Percentiles rank a stretch among this genome's conserved stretches.
Conservation (phyloP, 768 basidiomycete genomes). For the Boletus reticuloceps region DNA sequence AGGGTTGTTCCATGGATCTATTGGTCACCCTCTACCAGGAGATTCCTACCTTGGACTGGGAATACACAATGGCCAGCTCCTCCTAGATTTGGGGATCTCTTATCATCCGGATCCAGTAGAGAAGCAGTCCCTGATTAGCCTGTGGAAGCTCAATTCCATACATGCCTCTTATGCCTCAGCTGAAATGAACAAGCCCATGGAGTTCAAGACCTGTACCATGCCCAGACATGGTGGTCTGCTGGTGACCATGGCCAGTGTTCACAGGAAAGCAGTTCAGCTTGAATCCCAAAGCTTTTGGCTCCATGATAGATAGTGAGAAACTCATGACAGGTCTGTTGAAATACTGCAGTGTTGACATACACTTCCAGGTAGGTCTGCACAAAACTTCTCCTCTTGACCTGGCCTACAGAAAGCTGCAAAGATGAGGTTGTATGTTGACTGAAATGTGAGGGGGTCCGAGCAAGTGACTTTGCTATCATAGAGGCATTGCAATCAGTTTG, state of each 20-base stretch:
- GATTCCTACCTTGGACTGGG: conserved; percentile 12
- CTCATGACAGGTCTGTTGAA: conserved; percentile 2
- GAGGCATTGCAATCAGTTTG: too few species aligned
- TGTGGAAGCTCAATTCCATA: conserved; percentile 3
- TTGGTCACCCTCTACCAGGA: conserved; percentile 3
- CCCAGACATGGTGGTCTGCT: conserved; percentile 5
- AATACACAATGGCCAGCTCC: conserved; percentile 8
- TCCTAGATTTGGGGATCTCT: conserved; percentile 8
- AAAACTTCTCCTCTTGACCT: background rate
- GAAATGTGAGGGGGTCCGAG: conserved; percentile 1
- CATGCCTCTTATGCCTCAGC: conserved; percentile 4
- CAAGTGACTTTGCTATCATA: too few species aligned
- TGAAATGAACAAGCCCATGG: conserved; percentile 4
- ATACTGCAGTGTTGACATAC: background rate
- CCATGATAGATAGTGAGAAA: too few species aligned
- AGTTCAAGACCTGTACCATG: conserved; percentile 10
- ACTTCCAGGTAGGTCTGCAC: conserved; percentile 1
- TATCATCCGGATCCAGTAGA: conserved; percentile 2
- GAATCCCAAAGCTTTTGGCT: too few species aligned
- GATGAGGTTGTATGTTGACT: background rate
- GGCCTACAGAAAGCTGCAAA: background rate
- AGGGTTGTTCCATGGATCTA: background rate
- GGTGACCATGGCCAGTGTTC: background rate
- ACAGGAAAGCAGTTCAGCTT: background rate
- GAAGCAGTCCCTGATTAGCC: background rate